phyloP scores from a whole-genome alignment of 495 filamentous ascomycete species.

The Rostrohypoxylon terebratum region DNA sequence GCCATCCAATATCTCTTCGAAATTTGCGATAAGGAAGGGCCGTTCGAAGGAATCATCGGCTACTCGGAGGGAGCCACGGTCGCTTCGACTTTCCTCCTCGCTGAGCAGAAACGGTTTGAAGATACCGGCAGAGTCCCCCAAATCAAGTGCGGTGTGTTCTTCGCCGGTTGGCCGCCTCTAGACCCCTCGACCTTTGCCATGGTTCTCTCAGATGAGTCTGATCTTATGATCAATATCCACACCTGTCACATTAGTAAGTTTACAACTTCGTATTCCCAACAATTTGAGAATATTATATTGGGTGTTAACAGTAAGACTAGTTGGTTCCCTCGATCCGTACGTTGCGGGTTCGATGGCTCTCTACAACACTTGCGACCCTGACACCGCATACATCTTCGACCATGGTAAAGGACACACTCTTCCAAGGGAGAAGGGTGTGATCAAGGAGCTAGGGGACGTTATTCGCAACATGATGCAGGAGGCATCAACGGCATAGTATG shows the following conservation, averaged over 20 bases:
- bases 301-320: conserved; percentile 43
- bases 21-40: conserved; percentile 63
- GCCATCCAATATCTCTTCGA: conserved; percentile 59
- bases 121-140: conserved; percentile 60
- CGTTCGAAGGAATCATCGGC: conserved; percentile 67
- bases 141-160: conserved; percentile 68
- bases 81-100: conserved; percentile 66
- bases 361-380: conserved; percentile 69
- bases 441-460: conserved; percentile 63
- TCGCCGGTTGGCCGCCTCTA: conserved; percentile 68
- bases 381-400: conserved; percentile 68
- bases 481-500: conserved; percentile 30
- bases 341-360: conserved; percentile 67
- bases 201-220: conserved; percentile 66
- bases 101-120: conserved; percentile 61
- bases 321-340: conserved; percentile 69
- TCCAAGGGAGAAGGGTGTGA: conserved; percentile 62
- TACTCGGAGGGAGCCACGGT: conserved; percentile 73
- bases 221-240: conserved; percentile 63
- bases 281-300: not conserved
- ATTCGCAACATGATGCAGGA: conserved; percentile 55
- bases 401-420: conserved; percentile 69
- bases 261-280: not conserved
- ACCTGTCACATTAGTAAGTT: conserved; percentile 68
- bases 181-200: conserved; percentile 59